These are phyloP conservation scores for Scopulariopsis brevicaulis DNA, from an alignment of 2,329 filamentous ascomycete genomes.

Conservation along the genomic window DNA sequence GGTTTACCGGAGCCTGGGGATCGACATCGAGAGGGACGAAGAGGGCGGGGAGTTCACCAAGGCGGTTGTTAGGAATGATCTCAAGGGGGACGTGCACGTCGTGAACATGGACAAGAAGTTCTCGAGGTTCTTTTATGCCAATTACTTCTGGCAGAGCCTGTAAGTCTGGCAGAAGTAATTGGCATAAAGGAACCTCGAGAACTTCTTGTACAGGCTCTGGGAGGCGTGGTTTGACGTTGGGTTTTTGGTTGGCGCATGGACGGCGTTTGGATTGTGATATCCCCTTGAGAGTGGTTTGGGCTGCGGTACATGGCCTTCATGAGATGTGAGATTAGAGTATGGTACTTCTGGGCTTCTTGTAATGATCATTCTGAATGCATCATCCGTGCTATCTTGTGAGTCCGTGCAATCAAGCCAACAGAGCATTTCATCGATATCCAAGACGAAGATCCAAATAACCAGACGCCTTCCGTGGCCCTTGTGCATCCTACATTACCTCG, in stretches of 20 bases:
- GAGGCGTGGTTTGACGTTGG: background rate
- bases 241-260: background rate
- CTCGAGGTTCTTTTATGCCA: slow-evolving; percentile 82
- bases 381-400: background rate
- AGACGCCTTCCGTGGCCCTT: background rate
- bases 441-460: background rate
- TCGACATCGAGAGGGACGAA: slow-evolving; percentile 74
- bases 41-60: slow-evolving; percentile 68
- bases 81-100: slow-evolving; percentile 86
- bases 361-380: background rate
- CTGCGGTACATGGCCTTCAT: background rate
- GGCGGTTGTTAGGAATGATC: slow-evolving; percentile 73
- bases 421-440: background rate
- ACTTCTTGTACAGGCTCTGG: no score
- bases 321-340: background rate
- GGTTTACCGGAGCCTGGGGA: slow-evolving; percentile 82
- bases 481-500: background rate
- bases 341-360: background rate
- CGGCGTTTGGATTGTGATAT: background rate
- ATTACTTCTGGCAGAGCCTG: slow-evolving; percentile 90
- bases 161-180: slow-evolving; percentile 19
- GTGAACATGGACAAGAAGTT: slow-evolving; percentile 92
- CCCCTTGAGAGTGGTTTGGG: background rate
- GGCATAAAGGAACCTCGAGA: no score
- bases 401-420: background rate